These are phyloP conservation scores for Trichoderma harzianum DNA, from an alignment of 2,329 filamentous ascomycete genomes.

Conservation along the genomic window DNA sequence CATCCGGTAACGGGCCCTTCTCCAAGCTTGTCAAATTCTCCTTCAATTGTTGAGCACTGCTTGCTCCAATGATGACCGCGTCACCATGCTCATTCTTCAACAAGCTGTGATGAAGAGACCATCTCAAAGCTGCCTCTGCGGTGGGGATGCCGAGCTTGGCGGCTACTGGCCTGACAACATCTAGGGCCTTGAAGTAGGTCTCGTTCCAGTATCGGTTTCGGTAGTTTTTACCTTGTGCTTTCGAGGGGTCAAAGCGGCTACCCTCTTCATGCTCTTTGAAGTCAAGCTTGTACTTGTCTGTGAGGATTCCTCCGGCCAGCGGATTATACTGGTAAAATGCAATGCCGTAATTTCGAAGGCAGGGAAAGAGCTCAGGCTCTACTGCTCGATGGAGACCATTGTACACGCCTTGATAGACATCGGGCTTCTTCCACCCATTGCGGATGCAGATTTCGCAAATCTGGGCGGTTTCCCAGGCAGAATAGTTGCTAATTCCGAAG, in stretches of 20 bases:
- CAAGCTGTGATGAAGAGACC: conserved; percentile 14
- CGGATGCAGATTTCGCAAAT: conserved; percentile 65
- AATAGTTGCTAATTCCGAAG: conserved; percentile 69
- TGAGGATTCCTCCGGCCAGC: conserved; percentile 67
- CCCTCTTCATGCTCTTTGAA: conserved; percentile 3
- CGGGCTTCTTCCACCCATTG: conserved; percentile 66
- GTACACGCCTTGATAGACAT: conserved; percentile 74
- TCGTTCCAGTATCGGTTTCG: conserved; percentile 19
- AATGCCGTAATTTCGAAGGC: conserved; percentile 63
- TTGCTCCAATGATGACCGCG: conserved; percentile 17
- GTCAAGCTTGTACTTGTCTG: conserved; percentile 48
- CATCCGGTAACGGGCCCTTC: conserved; percentile 17
- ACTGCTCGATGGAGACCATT: conserved; percentile 46
- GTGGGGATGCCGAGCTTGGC: conserved; percentile 9
- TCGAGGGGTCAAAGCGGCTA: conserved; percentile 16
- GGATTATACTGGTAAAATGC: conserved; percentile 71
- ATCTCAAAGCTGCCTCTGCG: conserved; percentile 17
- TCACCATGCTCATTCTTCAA: conserved; percentile 9
- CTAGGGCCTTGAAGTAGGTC: conserved; percentile 16
- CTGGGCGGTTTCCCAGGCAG: conserved; percentile 74
- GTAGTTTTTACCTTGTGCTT: conserved; percentile 1
- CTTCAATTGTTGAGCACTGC: conserved; percentile 5
- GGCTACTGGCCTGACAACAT: conserved; percentile 10
- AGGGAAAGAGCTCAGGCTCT: conserved; percentile 64
- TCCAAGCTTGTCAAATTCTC: conserved; percentile 15